Percentiles rank a stretch among this genome's conserved stretches.
Conservation (phyloP, 2,329 filamentous ascomycete species). For the Plectosphaerella cucumerina region DNA sequence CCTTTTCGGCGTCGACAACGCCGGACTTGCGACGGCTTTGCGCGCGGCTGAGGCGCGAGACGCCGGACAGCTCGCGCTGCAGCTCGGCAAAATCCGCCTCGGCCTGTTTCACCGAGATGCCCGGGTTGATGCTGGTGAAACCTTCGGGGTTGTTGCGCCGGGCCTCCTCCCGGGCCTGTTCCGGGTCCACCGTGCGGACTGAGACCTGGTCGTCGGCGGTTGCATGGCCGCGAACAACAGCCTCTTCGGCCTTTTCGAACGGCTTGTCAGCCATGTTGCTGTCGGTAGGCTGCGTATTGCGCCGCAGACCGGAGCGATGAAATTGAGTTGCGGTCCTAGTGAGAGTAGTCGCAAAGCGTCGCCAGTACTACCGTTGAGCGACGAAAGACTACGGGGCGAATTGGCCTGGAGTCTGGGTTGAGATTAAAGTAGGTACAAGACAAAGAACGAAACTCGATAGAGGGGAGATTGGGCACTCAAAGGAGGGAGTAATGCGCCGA, state of each 20-base stretch:
- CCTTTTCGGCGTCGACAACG: conserved; percentile 55
- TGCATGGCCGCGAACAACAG: conserved; percentile 20
- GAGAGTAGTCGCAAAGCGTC: neutral
- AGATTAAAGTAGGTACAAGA: no score
- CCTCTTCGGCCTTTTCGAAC: conserved; percentile 23
- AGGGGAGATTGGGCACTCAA: neutral
- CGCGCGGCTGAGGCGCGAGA: conserved; percentile 47
- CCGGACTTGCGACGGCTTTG: conserved; percentile 24
- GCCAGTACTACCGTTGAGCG: neutral
- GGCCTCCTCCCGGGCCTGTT: conserved; percentile 26
- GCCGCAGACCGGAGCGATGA: neutral
- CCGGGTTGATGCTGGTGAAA: conserved; percentile 33
- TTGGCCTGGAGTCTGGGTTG: no score
- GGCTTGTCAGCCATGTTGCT: conserved; percentile 21
- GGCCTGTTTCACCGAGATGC: conserved; percentile 63
- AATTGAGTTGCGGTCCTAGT: neutral
- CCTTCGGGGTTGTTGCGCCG: conserved; percentile 45
- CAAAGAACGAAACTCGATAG: neutral
- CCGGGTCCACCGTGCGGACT: conserved; percentile 20
- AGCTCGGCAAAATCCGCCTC: conserved; percentile 69
- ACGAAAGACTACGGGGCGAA: neutral
- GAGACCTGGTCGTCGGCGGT: conserved; percentile 17
- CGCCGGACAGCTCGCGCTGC: conserved; percentile 53
- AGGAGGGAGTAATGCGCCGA: neutral
- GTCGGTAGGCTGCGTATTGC: neutral